Percentiles rank a stretch among this genome's conserved stretches.
phyloP scores from a whole-genome alignment of 1,284 basidiomycete species.

The Ceratobasidium sp. region DNA sequence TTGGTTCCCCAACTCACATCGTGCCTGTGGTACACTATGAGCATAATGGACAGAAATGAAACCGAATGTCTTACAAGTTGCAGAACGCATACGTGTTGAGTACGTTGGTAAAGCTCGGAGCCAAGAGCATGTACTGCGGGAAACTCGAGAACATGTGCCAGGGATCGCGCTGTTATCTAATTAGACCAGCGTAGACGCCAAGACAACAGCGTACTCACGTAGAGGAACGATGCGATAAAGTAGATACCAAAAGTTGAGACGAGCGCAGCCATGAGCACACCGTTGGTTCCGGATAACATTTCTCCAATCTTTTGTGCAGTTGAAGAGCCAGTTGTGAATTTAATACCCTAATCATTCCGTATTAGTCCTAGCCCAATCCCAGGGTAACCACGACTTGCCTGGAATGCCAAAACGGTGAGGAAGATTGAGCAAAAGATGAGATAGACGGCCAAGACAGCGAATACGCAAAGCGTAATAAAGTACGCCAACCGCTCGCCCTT shows the following conservation, averaged over 20 bases:
- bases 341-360: slow-evolving; percentile 58
- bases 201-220: slow-evolving; percentile 61
- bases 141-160: slow-evolving; percentile 99
- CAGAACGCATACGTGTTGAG: slow-evolving; percentile 97
- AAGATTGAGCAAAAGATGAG: slow-evolving; percentile 84
- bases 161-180: slow-evolving; percentile 74
- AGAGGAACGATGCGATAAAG: slow-evolving; percentile 85
- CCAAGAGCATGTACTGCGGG: slow-evolving; percentile 88
- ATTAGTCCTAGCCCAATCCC: background rate
- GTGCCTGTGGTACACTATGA: slow-evolving; percentile 49
- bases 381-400: slow-evolving; percentile 54
- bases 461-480: slow-evolving; percentile 82
- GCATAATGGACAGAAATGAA: slow-evolving; percentile 16
- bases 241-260: slow-evolving; percentile 89
- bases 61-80: slow-evolving; percentile 68
- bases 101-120: slow-evolving; percentile 91
- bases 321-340: slow-evolving; percentile 45
- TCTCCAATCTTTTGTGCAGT: slow-evolving; percentile 58
- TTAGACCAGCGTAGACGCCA: background rate
- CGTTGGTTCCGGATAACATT: slow-evolving; percentile 79
- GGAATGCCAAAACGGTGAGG: slow-evolving; percentile 79
- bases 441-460: slow-evolving; percentile 78
- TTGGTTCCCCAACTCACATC: slow-evolving; percentile 86
- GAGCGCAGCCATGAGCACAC: slow-evolving; percentile 85
- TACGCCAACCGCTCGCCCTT: slow-evolving; percentile 92